Base-by-base conservation (phyloP, 1,284 basidiomycete genomes). In the Cutaneotrichosporon sp. region DNA sequence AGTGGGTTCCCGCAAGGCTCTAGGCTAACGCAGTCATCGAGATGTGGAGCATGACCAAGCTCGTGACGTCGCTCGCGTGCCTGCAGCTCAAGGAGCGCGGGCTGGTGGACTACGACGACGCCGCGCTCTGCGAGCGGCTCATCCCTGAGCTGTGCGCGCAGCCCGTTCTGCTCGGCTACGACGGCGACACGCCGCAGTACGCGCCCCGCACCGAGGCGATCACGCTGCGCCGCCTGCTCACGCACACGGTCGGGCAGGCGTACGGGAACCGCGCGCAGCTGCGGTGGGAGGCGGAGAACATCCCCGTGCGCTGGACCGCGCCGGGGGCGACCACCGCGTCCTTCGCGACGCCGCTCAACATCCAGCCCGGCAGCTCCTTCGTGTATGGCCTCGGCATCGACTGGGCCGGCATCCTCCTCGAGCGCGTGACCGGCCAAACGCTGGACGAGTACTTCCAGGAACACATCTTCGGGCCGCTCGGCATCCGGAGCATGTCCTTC, bases 381-480 rank as follows among this genome's bases (percentile, higher is more conserved):
- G 22, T 25, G 27, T 76, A 77, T 65, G 56, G 64, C n/a, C 59
- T 65, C 46, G 70, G 70, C 3, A 73, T 77, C 43, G 80, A 81
- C 57, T 77, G 72, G 72, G 67, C 70, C 36, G 77, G 72, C 29
- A 25, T 66, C 59, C 42, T 75, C 59, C 67, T 80, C 47, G 58
- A 63, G 36, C 70, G 78, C 25, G 56, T 71, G 11, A 69, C 67
- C 0, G 74, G 72, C 2, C 49, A 60, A 13, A 64, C 62, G 0
- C 66, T 79, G 9, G 74, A 76, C 51, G 69, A 68, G 2, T 74
- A 72, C 59, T 73, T 77, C 53, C 62, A 72, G 43, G 53, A 72
- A 18, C 54, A 77, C 65, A 65, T 79, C 54, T 77, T 72, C 55
- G 55, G 57, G 3, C 76, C 75, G 0, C 62, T 72, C 42, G 70